Evolutionary conservation across 208 protist species (phyloP).

Genomic region (Crithidia bombi): DNA sequence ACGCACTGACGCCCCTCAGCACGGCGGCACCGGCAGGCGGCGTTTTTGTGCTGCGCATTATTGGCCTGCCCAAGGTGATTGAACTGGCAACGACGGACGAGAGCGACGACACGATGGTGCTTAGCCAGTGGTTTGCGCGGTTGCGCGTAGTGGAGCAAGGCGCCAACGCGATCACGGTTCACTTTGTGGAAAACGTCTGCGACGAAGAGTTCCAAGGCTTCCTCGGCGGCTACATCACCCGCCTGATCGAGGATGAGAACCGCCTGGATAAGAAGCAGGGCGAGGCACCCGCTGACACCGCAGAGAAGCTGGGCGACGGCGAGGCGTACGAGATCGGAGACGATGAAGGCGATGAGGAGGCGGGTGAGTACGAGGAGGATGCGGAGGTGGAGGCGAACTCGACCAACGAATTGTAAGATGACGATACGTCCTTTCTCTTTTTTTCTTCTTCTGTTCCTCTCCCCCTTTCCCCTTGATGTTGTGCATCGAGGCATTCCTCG

Average conservation of each 20-base stretch:
- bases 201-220: constrained; percentile 53
- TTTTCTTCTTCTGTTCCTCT: background rate
- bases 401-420: constrained; percentile 5
- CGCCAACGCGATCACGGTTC: constrained; percentile 45
- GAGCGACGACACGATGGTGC: constrained; percentile 53
- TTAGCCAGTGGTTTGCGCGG: constrained; percentile 68
- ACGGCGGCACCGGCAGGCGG: constrained; percentile 30
- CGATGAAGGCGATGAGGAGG: background rate
- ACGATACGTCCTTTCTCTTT: background rate
- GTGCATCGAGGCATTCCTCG: background rate
- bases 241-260: constrained; percentile 63
- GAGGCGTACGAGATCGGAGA: constrained; percentile 17
- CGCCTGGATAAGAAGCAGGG: constrained; percentile 48
- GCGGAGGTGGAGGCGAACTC: constrained; percentile 1
- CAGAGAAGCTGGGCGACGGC: constrained; percentile 21
- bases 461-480: background rate
- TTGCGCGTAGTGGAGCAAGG: constrained; percentile 54
- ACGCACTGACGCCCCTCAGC: constrained; percentile 56
- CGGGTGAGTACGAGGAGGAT: constrained; percentile 3
- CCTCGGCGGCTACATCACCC: constrained; percentile 45
- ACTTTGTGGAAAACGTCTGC: constrained; percentile 63
- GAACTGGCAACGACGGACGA: constrained; percentile 57
- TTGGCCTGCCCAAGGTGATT: constrained; percentile 78
- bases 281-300: constrained; percentile 4
- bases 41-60: constrained; percentile 44